A percentile compares a stretch with the other conserved stretches of the same genome.
Conservation (phyloP, 768 basidiomycete genomes). For the Tricholoma matsutake region DNA sequence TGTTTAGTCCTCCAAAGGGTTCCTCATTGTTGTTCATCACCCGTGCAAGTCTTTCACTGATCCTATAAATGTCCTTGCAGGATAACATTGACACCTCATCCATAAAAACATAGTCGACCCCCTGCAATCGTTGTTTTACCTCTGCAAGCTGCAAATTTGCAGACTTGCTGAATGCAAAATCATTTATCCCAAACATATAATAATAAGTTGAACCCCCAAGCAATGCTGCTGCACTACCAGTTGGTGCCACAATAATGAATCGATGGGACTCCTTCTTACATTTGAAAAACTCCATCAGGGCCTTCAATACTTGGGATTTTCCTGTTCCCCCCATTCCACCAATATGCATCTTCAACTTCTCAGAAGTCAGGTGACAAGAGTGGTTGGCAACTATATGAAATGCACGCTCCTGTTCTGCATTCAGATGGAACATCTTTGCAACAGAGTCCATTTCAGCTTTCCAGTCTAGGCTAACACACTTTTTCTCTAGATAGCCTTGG, state of each 20-base stretch:
- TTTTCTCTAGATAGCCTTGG: conserved; percentile 9
- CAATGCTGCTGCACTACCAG: too few species aligned
- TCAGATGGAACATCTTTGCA: background rate
- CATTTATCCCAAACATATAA: too few species aligned
- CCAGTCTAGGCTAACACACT: background rate
- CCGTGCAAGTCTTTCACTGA: too few species aligned
- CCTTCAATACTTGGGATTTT: conserved; percentile 24
- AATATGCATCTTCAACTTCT: conserved; percentile 21
- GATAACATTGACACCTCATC: too few species aligned
- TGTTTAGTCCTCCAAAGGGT: background rate
- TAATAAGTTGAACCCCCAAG: conserved; percentile 34
- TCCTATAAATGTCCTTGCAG: too few species aligned
- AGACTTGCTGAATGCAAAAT: conserved; percentile 23
- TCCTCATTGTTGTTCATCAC: conserved; percentile 5
- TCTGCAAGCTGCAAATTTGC: conserved; percentile 1
- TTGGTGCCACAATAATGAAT: conserved; percentile 15
- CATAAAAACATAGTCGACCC: conserved; percentile 37
- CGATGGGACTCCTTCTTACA: conserved; percentile 15
- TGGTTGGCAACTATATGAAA: background rate
- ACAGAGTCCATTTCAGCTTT: background rate
- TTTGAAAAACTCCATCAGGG: conserved; percentile 18
- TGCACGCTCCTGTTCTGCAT: too few species aligned
- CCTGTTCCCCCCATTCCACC: too few species aligned
- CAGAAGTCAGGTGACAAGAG: background rate
- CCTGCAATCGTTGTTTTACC: conserved; percentile 16